Conservation (phyloP, 2,329 filamentous ascomycete genomes). For the Microdochium nivale region DNA sequence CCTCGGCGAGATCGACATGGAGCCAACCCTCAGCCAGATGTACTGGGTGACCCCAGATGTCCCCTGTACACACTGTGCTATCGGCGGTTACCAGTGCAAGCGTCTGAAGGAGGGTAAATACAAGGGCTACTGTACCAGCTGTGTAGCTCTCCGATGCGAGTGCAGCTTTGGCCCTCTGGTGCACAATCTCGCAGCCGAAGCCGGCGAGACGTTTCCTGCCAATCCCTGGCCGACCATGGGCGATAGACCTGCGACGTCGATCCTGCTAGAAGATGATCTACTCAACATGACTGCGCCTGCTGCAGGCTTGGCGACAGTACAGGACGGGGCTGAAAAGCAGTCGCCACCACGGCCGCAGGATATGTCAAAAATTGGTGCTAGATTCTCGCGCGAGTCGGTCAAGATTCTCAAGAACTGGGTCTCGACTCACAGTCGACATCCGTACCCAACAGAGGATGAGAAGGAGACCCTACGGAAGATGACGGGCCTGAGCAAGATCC, state of each 20-base stretch:
- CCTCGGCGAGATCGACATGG: constrained; percentile 20
- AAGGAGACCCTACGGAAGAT: constrained; percentile 70
- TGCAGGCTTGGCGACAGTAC: constrained; percentile 2
- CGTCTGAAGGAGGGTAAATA: constrained; percentile 49
- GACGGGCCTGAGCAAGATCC: constrained; percentile 72
- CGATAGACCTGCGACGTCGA: constrained; percentile 29
- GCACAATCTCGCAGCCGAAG: constrained; percentile 22
- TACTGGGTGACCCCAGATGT: constrained; percentile 33
- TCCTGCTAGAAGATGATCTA: constrained; percentile 26
- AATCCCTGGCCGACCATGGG: constrained; percentile 37
- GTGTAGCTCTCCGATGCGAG: constrained; percentile 47
- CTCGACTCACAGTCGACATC: constrained; percentile 68
- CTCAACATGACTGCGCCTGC: constrained; percentile 11
- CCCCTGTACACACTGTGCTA: constrained; percentile 44
- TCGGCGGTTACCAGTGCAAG: constrained; percentile 50
- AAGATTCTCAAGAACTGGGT: constrained; percentile 81
- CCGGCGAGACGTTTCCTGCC: constrained; percentile 28
- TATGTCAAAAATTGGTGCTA: constrained; percentile 57
- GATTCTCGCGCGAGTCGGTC: constrained; percentile 74
- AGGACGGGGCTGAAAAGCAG: constrained; percentile 12
- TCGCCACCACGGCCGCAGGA: constrained; percentile 16
- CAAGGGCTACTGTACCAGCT: constrained; percentile 53
- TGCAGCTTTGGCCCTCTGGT: constrained; percentile 44
- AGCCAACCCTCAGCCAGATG: constrained; percentile 17
- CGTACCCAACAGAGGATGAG: constrained; percentile 82